These are phyloP conservation scores for Begonia fuchsioides DNA, from an alignment of 306 rosid species.

Conservation along the genomic window DNA sequence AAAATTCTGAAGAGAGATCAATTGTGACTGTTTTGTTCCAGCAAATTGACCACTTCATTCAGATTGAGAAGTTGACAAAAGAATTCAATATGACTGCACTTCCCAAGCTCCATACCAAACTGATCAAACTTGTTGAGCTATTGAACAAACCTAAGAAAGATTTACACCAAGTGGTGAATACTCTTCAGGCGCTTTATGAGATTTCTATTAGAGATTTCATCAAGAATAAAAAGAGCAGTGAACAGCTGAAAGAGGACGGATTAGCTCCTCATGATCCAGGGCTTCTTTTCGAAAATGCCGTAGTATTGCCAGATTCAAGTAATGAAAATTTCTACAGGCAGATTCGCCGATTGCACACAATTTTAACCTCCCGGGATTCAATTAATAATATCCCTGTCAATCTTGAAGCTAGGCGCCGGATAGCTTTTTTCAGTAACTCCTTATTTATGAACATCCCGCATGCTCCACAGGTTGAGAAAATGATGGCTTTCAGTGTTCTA, in stretches of 20 bases:
- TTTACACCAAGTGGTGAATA: constrained; percentile 50
- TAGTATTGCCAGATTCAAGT: constrained; percentile 41
- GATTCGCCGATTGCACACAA: constrained; percentile 73
- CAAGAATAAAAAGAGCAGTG: constrained; percentile 50
- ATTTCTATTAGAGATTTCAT: constrained; percentile 64
- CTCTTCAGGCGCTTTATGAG: constrained; percentile 87
- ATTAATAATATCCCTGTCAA: constrained; percentile 81
- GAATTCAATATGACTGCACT: constrained; percentile 63
- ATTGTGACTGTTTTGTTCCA: constrained; percentile 66
- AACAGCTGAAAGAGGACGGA: constrained; percentile 64
- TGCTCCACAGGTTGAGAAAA: constrained; percentile 97
- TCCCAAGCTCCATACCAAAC: constrained; percentile 61
- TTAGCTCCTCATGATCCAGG: constrained; percentile 56
- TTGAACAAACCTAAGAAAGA: constrained; percentile 42
- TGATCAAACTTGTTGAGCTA: constrained; percentile 62
- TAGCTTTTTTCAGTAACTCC: constrained; percentile 90
- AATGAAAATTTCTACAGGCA: constrained; percentile 71
- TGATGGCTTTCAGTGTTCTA: constrained; percentile 90
- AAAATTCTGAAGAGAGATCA: constrained; percentile 69
- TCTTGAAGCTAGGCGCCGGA: constrained; percentile 92
- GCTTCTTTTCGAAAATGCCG: constrained; percentile 62
- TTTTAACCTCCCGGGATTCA: constrained; percentile 78
- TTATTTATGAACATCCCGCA: constrained; percentile 93
- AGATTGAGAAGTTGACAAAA: constrained; percentile 63
- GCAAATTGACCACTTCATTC: constrained; percentile 77